A percentile compares a stretch with the other conserved stretches of the same genome.
Evolutionary conservation across 345 rosid species (phyloP).

Genomic region (Arabidopsis suecica): DNA sequence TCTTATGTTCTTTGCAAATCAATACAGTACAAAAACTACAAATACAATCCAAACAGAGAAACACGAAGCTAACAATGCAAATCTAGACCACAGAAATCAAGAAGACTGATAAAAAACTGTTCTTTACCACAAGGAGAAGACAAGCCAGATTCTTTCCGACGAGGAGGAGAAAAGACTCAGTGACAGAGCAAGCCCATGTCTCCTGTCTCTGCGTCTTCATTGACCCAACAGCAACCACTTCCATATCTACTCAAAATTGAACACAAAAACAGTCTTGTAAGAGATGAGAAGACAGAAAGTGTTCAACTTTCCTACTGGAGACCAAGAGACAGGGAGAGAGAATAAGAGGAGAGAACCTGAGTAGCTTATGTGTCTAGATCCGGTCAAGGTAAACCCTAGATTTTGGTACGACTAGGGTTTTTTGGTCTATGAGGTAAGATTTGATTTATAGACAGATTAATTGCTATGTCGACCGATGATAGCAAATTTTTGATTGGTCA

Average conservation of each 20-base stretch:
- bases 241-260: constrained; percentile 49
- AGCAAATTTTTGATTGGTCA: background rate
- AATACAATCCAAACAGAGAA: background rate
- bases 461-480: background rate
- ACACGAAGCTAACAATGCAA: background rate
- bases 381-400: constrained; percentile 55
- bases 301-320: background rate
- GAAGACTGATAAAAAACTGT: background rate
- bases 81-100: background rate
- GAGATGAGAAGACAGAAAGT: constrained; percentile 30
- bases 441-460: constrained; percentile 24
- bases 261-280: constrained; percentile 28
- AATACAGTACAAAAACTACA: background rate
- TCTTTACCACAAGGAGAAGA: constrained; percentile 54
- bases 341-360: constrained; percentile 41
- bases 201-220: constrained; percentile 40
- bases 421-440: constrained; percentile 43
- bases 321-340: constrained; percentile 17
- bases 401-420: constrained; percentile 47
- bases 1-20: background rate
- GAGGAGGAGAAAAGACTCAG: constrained; percentile 48
- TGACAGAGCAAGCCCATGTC: constrained; percentile 46
- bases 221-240: constrained; percentile 46
- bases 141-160: constrained; percentile 54
- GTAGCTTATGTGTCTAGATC: constrained; percentile 52